phyloP scores from a whole-genome alignment of 352 stramenopile species.

The Phytophthora pinifolia region DNA sequence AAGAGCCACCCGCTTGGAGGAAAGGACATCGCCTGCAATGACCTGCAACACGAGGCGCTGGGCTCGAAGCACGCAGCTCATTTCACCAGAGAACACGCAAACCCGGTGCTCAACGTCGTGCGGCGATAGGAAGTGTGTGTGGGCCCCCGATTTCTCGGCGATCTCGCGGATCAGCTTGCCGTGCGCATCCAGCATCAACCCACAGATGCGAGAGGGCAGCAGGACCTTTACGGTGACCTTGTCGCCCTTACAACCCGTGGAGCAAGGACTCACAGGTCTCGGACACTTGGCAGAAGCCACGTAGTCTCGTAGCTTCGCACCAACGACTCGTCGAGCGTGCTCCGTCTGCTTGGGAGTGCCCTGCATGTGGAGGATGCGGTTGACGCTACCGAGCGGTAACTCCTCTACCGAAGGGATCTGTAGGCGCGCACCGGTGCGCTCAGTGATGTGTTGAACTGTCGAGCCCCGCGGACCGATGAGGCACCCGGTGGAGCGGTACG shows the following conservation, averaged over 20 bases:
- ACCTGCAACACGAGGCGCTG: conserved; percentile 61
- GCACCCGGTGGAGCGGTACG: conserved; percentile 42
- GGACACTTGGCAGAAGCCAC: conserved; percentile 25
- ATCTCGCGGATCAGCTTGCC: conserved; percentile 63
- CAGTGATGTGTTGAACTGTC: conserved; percentile 40
- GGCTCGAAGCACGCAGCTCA: conserved; percentile 47
- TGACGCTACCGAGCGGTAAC: conserved; percentile 60
- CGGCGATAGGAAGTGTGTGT: conserved; percentile 46
- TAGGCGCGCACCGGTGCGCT: conserved; percentile 52
- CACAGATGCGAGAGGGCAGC: conserved; percentile 43
- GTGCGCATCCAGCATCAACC: conserved; percentile 46
- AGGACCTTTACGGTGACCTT: conserved; percentile 56
- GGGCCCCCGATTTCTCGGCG: conserved; percentile 45
- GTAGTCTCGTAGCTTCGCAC: conserved; percentile 37
- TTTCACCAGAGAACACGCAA: conserved; percentile 58
- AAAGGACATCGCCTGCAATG: conserved; percentile 56
- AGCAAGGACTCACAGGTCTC: conserved; percentile 11
- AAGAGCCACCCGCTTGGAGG: conserved; percentile 34
- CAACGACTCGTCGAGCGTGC: conserved; percentile 37
- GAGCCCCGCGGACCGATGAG: conserved; percentile 54
- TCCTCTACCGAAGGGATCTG: conserved; percentile 54
- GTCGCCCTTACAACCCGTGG: conserved; percentile 38
- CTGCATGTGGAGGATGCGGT: conserved; percentile 68
- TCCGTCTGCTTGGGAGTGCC: conserved; percentile 48
- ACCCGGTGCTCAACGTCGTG: conserved; percentile 44